phyloP scores from a whole-genome alignment of 495 filamentous ascomycete species.

The Aspergillus incahuasiensis region DNA sequence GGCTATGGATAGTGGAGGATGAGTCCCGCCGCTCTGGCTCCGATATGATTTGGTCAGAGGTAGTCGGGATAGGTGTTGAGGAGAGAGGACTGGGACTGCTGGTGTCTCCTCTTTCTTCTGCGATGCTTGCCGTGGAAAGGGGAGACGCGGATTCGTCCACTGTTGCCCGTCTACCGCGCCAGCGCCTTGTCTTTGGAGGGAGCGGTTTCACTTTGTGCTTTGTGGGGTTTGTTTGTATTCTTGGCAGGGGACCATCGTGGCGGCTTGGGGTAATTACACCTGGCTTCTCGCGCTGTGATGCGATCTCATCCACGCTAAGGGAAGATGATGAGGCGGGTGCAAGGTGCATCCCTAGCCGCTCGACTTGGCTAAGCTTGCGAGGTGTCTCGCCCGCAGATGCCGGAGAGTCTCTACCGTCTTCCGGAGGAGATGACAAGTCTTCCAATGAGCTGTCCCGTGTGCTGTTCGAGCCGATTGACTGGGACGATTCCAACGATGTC shows the following conservation, averaged over 20 bases:
- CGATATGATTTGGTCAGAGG: slow-evolving; percentile 1
- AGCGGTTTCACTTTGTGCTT: slow-evolving; percentile 39
- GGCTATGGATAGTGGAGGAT: slow-evolving; percentile 11
- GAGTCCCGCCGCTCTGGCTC: slow-evolving; percentile 25
- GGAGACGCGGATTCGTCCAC: slow-evolving; percentile 14
- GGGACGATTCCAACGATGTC: slow-evolving; percentile 24
- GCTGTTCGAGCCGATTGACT: slow-evolving; percentile 43
- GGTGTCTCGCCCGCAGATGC: slow-evolving; percentile 16
- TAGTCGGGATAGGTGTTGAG: slow-evolving; percentile 11
- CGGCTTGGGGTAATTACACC: slow-evolving; percentile 79
- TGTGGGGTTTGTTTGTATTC: slow-evolving; percentile 19
- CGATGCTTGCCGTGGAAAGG: slow-evolving; percentile 21
- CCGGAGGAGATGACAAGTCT: slow-evolving; percentile 26
- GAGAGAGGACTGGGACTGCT: slow-evolving; percentile 15
- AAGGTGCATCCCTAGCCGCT: slow-evolving; percentile 44
- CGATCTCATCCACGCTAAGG: slow-evolving; percentile 72
- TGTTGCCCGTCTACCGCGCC: slow-evolving; percentile 34
- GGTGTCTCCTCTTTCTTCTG: slow-evolving; percentile 25
- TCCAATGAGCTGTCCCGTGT: slow-evolving; percentile 28
- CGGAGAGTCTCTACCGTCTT: slow-evolving; percentile 13
- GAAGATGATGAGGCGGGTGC: slow-evolving; percentile 43
- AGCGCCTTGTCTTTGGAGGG: slow-evolving; percentile 42
- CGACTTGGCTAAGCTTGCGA: slow-evolving; percentile 23
- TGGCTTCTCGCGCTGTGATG: slow-evolving; percentile 74
- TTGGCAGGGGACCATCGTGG: slow-evolving; percentile 29